Conservation (phyloP, 2,329 filamentous ascomycete genomes). For the Blastomyces parvus region DNA sequence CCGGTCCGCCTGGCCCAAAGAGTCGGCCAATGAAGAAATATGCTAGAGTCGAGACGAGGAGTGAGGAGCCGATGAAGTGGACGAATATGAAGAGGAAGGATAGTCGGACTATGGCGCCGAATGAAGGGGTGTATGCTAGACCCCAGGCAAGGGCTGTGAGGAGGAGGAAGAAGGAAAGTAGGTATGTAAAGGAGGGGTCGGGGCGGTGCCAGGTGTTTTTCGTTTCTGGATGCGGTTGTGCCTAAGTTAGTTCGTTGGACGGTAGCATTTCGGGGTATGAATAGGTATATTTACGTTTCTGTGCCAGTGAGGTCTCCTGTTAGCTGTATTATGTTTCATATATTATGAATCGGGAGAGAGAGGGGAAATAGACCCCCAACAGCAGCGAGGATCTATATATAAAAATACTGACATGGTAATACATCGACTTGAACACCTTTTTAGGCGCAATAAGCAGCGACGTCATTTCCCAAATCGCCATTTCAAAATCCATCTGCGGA, state of each 20-base stretch:
- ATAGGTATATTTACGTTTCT: slow-evolving; percentile 19
- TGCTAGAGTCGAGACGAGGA: slow-evolving; percentile 52
- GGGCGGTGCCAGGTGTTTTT: slow-evolving; percentile 62
- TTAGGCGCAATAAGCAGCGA: slow-evolving; percentile 58
- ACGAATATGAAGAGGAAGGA: slow-evolving; percentile 42
- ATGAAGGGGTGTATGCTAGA: slow-evolving; percentile 43
- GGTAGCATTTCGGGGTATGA: slow-evolving; percentile 32
- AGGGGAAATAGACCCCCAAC: no score
- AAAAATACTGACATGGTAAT: slow-evolving; percentile 50
- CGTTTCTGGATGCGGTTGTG: slow-evolving; percentile 43
- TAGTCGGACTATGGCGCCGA: slow-evolving; percentile 40
- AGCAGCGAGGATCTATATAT: not conserved
- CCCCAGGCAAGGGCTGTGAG: slow-evolving; percentile 50
- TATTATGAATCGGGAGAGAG: not conserved
- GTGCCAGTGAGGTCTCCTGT: not conserved
- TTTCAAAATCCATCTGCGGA: slow-evolving; percentile 65
- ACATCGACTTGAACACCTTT: slow-evolving; percentile 62
- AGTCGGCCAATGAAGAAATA: slow-evolving; percentile 56
- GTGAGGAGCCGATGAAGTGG: slow-evolving; percentile 53
- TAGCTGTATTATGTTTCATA: not conserved
- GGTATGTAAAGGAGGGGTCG: slow-evolving; percentile 60
- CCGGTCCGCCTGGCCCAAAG: slow-evolving; percentile 46
- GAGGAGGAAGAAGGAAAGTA: slow-evolving; percentile 56
- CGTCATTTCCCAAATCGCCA: slow-evolving; percentile 65
- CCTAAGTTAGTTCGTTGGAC: not conserved